These are phyloP conservation scores for Talaromyces pinophilus DNA, from an alignment of 2,329 filamentous ascomycete species.

Conservation along the genomic window DNA sequence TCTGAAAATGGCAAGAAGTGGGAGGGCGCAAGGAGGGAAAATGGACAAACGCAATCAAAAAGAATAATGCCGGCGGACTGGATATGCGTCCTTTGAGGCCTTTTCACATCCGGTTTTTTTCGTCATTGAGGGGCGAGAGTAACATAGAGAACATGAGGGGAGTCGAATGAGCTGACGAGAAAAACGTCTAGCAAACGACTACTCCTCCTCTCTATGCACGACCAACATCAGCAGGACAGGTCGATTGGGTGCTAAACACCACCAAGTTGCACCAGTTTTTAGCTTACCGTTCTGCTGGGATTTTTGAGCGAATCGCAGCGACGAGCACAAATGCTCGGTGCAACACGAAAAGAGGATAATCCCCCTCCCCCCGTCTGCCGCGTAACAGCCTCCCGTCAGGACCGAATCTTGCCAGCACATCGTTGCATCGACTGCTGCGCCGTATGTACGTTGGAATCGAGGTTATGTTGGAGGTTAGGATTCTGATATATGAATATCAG, in stretches of 20 bases:
- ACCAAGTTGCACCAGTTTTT: conserved; percentile 23
- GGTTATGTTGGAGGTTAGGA: not conserved
- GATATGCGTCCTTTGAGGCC: conserved; percentile 19
- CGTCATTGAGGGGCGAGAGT: conserved; percentile 20
- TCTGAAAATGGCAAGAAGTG: conserved; percentile 7
- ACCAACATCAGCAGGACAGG: conserved; percentile 25
- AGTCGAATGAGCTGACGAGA: conserved; percentile 22
- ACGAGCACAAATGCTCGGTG: conserved; percentile 16
- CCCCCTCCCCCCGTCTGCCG: conserved; percentile 25
- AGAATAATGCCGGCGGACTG: conserved; percentile 15
- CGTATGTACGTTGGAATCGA: conserved; percentile 11
- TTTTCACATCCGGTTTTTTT: conserved; percentile 23
- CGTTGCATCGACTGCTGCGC: conserved; percentile 25
- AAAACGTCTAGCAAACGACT: conserved; percentile 15
- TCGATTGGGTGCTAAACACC: conserved; percentile 21
- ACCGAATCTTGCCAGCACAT: conserved; percentile 32
- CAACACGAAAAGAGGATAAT: conserved; percentile 21
- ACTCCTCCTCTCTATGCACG: conserved; percentile 16
- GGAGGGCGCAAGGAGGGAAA: conserved; percentile 8
- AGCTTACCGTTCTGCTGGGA: conserved; percentile 26
- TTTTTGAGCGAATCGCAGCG: conserved; percentile 24
- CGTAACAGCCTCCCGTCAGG: conserved; percentile 23
- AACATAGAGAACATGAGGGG: conserved; percentile 23
- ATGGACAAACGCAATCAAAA: conserved; percentile 12
- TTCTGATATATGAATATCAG: conserved; percentile 1